phyloP scores from a whole-genome alignment of 2,329 filamentous ascomycete genomes.

The Chrysoporthe puriensis region DNA sequence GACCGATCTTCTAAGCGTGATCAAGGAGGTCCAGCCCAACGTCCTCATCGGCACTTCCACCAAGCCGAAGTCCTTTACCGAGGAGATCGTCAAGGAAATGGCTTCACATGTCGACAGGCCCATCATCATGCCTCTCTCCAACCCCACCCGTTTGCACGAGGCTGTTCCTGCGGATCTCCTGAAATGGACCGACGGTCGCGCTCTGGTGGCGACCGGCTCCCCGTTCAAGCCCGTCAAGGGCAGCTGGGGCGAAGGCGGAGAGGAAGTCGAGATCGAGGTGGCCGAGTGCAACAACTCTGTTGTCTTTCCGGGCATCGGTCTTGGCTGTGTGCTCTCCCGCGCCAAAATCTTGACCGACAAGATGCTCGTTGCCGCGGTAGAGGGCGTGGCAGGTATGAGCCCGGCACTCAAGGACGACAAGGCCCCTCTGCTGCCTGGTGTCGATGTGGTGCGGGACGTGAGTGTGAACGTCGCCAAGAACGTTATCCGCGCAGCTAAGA shows the following conservation, averaged over 20 bases:
- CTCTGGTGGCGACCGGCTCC: conserved; percentile 80
- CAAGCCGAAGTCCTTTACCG: conserved; percentile 73
- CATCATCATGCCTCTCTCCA: conserved; percentile 81
- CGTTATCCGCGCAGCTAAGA: conserved; percentile 72
- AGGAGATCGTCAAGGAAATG: conserved; percentile 77
- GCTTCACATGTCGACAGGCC: conserved; percentile 71
- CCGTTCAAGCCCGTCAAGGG: conserved; percentile 76
- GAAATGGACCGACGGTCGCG: conserved; percentile 77
- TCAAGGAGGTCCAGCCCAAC: conserved; percentile 75
- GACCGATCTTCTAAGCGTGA: conserved; percentile 64
- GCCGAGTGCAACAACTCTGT: conserved; percentile 91
- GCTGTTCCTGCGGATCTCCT: conserved; percentile 77
- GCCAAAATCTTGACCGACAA: conserved; percentile 69
- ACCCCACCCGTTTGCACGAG: conserved; percentile 83
- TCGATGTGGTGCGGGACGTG: conserved; percentile 73
- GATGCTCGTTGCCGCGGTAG: conserved; percentile 81
- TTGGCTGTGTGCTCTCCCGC: conserved; percentile 75
- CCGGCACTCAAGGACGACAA: conserved; percentile 68
- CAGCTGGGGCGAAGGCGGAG: conserved; percentile 53
- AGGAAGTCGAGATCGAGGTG: conserved; percentile 50
- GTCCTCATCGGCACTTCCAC: conserved; percentile 86
- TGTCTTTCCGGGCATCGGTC: conserved; percentile 83
- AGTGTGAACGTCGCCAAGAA: conserved; percentile 77
- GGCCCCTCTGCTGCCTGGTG: conserved; percentile 74
- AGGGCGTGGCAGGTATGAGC: conserved; percentile 71